These are phyloP conservation scores for Penicillium sp. DNA, from an alignment of 2,329 filamentous ascomycete genomes.

Conservation along the genomic window DNA sequence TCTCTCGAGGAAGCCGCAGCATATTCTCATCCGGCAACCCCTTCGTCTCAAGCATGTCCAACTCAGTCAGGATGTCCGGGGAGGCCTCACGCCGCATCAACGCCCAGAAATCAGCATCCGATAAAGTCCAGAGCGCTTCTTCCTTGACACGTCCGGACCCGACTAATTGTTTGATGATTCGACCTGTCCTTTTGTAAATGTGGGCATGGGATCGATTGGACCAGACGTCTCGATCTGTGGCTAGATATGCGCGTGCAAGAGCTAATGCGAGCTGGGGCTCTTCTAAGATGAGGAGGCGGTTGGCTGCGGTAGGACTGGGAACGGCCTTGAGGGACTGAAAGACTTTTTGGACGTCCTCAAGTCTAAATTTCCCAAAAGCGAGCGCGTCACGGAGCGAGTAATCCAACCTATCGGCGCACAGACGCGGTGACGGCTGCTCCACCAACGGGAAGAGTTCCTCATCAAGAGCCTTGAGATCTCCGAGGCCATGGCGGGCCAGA, in stretches of 20 bases:
- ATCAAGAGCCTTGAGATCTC: constrained; percentile 33
- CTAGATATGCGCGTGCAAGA: constrained; percentile 38
- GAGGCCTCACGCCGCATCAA: not conserved
- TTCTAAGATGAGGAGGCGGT: constrained; percentile 24
- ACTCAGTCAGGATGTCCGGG: not conserved
- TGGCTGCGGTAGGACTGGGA: not conserved
- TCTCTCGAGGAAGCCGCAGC: not conserved
- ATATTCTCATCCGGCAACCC: not conserved
- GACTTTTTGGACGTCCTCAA: not conserved
- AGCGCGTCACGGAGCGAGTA: constrained; percentile 43
- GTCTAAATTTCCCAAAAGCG: constrained; percentile 29
- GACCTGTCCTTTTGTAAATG: constrained; percentile 38
- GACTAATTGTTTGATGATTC: constrained; percentile 35
- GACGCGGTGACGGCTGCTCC: constrained; percentile 41
- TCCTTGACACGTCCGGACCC: not conserved
- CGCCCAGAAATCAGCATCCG: not conserved
- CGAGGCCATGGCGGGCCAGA: constrained; percentile 35
- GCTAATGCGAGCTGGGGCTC: constrained; percentile 33
- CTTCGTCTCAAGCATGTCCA: not conserved
- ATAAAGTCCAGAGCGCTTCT: not conserved
- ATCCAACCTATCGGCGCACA: constrained; percentile 46
- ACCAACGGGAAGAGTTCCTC: constrained; percentile 45
- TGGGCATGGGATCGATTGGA: constrained; percentile 41
- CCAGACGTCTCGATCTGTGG: constrained; percentile 41
- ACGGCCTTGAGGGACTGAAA: not conserved